Evolutionary conservation across 2,329 filamentous ascomycete species (phyloP).

Genomic region (Paecilomyces variotii): DNA sequence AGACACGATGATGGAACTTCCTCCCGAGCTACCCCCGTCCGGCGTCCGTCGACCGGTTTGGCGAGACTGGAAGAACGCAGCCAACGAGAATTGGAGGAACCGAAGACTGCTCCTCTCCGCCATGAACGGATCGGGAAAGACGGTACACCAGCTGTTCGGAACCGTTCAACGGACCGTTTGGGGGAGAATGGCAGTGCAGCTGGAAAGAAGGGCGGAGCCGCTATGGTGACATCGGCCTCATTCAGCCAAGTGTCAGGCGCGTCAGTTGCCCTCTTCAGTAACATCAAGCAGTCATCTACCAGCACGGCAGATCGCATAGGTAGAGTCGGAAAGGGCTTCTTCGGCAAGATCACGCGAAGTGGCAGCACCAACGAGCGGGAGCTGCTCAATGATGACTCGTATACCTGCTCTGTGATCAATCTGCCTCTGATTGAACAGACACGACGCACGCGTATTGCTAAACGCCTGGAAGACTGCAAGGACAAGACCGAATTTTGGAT

Average conservation of each 20-base stretch:
- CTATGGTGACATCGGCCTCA: constrained; percentile 37
- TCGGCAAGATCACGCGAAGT: constrained; percentile 67
- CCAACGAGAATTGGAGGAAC: constrained; percentile 24
- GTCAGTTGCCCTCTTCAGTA: constrained; percentile 60
- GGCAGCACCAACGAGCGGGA: constrained; percentile 61
- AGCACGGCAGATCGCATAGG: constrained; percentile 63
- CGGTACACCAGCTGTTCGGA: constrained; percentile 56
- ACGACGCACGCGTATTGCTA: constrained; percentile 82
- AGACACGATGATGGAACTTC: constrained; percentile 33
- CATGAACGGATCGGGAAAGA: constrained; percentile 61
- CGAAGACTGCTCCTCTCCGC: constrained; percentile 57
- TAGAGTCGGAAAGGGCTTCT: constrained; percentile 73
- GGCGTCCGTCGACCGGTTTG: constrained; percentile 33
- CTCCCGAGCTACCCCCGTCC: constrained; percentile 18
- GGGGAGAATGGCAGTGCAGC: constrained; percentile 20
- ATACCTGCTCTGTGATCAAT: constrained; percentile 77
- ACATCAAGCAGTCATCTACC: constrained; percentile 62
- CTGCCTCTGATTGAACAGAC: constrained; percentile 81
- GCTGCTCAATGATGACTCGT: constrained; percentile 70
- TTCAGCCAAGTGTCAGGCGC: constrained; percentile 45
- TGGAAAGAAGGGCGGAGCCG: constrained; percentile 25
- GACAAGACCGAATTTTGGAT: constrained; percentile 99
- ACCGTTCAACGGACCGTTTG: constrained; percentile 64
- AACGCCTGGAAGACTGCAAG: constrained; percentile 73
- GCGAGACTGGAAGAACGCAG: constrained; percentile 16